These are phyloP conservation scores for Vigna angularis DNA, from an alignment of 306 rosid genomes.

Conservation along the genomic window DNA sequence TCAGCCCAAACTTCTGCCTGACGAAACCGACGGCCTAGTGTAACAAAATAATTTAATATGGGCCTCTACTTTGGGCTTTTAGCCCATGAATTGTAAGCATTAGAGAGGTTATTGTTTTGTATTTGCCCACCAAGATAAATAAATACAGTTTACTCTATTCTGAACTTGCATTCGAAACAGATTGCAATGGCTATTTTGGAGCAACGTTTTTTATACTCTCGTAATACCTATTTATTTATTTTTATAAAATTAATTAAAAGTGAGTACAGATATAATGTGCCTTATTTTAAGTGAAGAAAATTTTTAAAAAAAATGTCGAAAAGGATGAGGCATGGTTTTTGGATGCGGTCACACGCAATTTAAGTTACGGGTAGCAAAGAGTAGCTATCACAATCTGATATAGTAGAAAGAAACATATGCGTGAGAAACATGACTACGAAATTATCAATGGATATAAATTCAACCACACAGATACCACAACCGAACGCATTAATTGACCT, in stretches of 20 bases:
- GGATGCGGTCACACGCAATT: background rate
- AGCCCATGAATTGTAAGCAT: background rate
- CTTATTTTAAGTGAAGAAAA: too few species aligned
- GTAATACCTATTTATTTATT: too few species aligned
- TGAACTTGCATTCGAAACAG: too few species aligned
- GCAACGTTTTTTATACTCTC: too few species aligned
- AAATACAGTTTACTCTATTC: too few species aligned
- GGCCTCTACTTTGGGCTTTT: conserved; percentile 25
- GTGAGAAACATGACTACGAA: background rate
- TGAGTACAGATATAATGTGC: too few species aligned
- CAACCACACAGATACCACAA: background rate
- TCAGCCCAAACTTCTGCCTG: background rate
- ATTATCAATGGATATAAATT: background rate
- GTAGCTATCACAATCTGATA: background rate
- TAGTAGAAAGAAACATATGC: background rate
- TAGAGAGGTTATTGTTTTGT: background rate
- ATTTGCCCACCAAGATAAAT: background rate
- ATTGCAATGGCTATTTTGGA: too few species aligned
- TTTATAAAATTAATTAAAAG: too few species aligned
- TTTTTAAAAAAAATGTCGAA: too few species aligned
- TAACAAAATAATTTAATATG: background rate
- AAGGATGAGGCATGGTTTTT: background rate
- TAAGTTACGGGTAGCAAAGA: too few species aligned
- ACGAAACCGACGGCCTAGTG: background rate
- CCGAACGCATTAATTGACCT: background rate